Percentiles rank a stretch among this genome's conserved stretches.
phyloP scores from a whole-genome alignment of 1,284 basidiomycete species.

The Tremellales sp. region DNA sequence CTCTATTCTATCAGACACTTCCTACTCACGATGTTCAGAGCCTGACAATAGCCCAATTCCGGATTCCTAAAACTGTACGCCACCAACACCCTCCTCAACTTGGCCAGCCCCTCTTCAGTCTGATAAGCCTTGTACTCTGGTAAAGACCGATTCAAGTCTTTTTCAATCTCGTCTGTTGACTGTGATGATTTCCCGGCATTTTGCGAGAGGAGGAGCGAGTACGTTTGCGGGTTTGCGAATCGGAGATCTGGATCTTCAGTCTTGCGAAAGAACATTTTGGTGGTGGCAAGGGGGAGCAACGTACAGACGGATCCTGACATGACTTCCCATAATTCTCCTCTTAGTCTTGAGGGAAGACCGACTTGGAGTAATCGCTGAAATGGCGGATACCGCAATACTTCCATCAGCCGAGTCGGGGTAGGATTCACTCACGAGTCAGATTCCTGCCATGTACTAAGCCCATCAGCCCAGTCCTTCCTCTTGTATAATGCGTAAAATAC shows the following conservation, averaged over 20 bases:
- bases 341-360: constrained; percentile 87
- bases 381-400: constrained; percentile 92
- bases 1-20: not conserved
- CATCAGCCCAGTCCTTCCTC: too few relatives aligned
- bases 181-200: constrained; percentile 76
- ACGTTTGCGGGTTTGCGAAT: constrained; percentile 80
- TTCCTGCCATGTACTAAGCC: constrained; percentile 45
- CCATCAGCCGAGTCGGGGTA: constrained; percentile 28
- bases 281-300: constrained; percentile 13
- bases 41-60: constrained; percentile 72
- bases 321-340: constrained; percentile 98
- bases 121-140: constrained; percentile 96
- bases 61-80: constrained; percentile 98
- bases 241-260: constrained; percentile 57
- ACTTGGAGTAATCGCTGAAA: constrained; percentile 96
- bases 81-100: constrained; percentile 83
- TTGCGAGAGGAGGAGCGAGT: constrained; percentile 71
- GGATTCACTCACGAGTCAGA: constrained; percentile 37
- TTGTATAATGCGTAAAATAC: constrained; percentile 32
- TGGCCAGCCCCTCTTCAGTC: constrained; percentile 74
- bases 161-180: constrained; percentile 98
- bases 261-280: not conserved
- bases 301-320: constrained; percentile 82
- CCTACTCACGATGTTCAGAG: constrained; percentile 77
- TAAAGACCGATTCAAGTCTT: constrained; percentile 90